Evolutionary conservation across 202 grass and related monocot genomes (phyloP), one percentile per base, ranked within the genome.

Genomic region (Eragrostis tef): DNA sequence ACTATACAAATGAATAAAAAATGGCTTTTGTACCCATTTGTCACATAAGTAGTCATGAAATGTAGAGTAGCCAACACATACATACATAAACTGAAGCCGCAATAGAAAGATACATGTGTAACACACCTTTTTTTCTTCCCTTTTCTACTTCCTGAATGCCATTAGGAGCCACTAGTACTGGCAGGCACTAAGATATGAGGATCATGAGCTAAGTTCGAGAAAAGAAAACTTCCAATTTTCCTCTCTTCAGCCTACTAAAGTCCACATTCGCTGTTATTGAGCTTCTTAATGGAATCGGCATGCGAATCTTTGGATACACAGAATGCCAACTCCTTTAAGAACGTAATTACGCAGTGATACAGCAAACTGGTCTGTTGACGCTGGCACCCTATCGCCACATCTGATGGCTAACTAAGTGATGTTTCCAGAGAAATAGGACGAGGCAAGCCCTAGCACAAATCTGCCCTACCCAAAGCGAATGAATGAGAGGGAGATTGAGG

Each of bases 371-470:
- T 24, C 31, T 6, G 22, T 57, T 81, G 2, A 22, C 12, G 8
- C 17, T 19, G n/a, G 47, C 25, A 7, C 15, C 80, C 17, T 56
- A 56, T 48, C 53, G 34, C 47, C 31, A 27, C 75, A 66, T 16
- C 75, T 21, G 2, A 31, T 16, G 21, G 9, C n/a, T 15, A 56
- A 27, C 9, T 16, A 43, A 43, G 52, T 21, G 39, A 70, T 50
- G 11, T 21, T 21, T 11, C 27, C 20, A 60, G 61, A 11, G 9
- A 43, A 45, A 83, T 67, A 21, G 49, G 9, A 45, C 34, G 36
- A 80, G 9, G 46, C 70, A 44, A 63, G 7, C 42, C 19, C 34
- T 43, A 5, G 50, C 49, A 43, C 16, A 29, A 73, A 86, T 73
- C 57, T 56, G 12, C 8, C 34, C 34, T 39, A 54, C 44, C 20